phyloP scores from a whole-genome alignment of 2,329 filamentous ascomycete genomes.

The Neurospora sp. region DNA sequence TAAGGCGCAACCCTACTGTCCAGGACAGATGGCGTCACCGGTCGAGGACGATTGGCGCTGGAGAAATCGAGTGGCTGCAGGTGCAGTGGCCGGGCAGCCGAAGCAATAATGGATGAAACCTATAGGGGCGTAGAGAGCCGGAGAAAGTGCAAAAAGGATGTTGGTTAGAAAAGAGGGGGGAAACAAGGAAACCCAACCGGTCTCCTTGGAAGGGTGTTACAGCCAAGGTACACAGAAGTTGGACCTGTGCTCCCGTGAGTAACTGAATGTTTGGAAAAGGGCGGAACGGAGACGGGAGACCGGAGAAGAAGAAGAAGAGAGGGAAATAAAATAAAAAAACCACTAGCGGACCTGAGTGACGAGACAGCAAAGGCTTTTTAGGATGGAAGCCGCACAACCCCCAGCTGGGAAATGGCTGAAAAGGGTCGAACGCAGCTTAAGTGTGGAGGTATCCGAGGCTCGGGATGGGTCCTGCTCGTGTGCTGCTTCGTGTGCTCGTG shows the following conservation, averaged over 20 bases:
- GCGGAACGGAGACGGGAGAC: neutral
- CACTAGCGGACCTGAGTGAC: conserved; percentile 1
- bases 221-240: neutral
- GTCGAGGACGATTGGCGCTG: neutral
- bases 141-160: neutral
- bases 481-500: neutral
- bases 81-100: neutral
- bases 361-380: conserved; percentile 1
- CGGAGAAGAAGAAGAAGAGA: neutral
- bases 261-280: neutral
- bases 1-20: neutral
- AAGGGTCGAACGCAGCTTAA: neutral
- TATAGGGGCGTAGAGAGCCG: neutral
- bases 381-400: conserved; percentile 2
- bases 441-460: neutral
- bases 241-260: neutral
- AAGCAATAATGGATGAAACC: neutral
- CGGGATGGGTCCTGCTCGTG: neutral
- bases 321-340: neutral
- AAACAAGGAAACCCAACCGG: neutral
- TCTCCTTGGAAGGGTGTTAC: neutral
- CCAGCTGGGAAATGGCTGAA: conserved; percentile 13
- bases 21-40: neutral
- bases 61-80: neutral
- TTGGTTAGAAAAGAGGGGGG: neutral